Evolutionary conservation across 1,139 yeast species (phyloP).

Genomic region (Suhomyces bokatorum): DNA sequence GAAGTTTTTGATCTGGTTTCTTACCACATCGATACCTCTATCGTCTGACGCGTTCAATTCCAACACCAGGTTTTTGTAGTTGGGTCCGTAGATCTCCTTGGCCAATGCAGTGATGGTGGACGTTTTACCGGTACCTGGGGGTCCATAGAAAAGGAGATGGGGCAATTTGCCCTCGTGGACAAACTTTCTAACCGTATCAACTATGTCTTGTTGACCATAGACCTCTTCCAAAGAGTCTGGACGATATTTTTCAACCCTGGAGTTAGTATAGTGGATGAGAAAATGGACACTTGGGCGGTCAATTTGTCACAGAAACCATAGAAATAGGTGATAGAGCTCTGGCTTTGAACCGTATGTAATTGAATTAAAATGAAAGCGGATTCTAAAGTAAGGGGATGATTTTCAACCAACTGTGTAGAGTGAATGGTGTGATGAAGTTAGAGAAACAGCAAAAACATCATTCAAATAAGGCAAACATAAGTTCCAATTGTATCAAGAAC

Average conservation of each 20-base stretch:
- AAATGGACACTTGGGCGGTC: not conserved
- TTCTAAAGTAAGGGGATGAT: no score
- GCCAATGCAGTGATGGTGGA: conserved; percentile 92
- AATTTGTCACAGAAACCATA: no score
- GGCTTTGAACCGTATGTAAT: no score
- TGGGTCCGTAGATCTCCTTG: conserved; percentile 83
- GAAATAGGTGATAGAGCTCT: no score
- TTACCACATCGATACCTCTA: conserved; percentile 82
- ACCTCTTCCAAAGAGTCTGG: conserved; percentile 84
- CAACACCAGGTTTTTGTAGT: conserved; percentile 82
- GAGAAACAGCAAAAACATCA: no score
- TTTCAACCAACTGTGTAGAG: no score
- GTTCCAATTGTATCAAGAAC: no score
- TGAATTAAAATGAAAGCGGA: no score
- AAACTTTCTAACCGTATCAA: conserved; percentile 77
- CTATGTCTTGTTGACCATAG: conserved; percentile 86
- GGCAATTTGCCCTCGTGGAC: conserved; percentile 84
- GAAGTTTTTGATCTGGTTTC: conserved; percentile 81
- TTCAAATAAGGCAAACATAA: no score
- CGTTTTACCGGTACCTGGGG: conserved; percentile 98
- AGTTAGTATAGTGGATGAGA: conserved; percentile 23
- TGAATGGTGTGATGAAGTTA: no score
- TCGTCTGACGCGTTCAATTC: conserved; percentile 89
- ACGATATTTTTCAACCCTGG: conserved; percentile 92
- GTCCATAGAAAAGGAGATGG: conserved; percentile 89